Base-by-base conservation (phyloP, 306 rosid species). In the Heteromeles arbutifolia region DNA sequence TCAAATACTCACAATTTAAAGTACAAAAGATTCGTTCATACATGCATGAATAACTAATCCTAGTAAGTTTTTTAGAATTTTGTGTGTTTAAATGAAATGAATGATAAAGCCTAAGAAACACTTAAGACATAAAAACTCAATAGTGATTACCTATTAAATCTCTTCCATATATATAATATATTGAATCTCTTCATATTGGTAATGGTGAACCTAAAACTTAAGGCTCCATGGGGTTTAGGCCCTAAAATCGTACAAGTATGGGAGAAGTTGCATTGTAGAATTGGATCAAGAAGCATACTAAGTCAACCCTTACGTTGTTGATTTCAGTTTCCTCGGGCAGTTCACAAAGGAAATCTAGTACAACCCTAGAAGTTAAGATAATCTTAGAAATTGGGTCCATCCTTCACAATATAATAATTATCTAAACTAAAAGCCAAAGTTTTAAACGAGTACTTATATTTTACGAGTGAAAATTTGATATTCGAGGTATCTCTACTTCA, bases 291-390 rank as follows among this genome's bases (percentile, higher is more conserved):
- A 69, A 70, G 65, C 69, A 75, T 26, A 70, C 2, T 8, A 72
- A 67, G 86, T 77, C 86, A 85, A 83, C 83, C 64, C 69, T 65
- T 48, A 71, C 45, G 57, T 72, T 76, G 79, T 80, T 85, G 43
- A 69, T 50, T 78, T 88, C 85, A 28, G 83, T 78, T 87, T 82
- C 81, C 76, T 82, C 26, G 85, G 87, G 86, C 84, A 79, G 87
- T 88, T 77, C 84, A 80, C 74, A 53, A 53, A 59, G 70, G 78
- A 83, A 83, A 86, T 83, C 92, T 86, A 86, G 92, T 67, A 54
- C 69, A 61, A 37, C 44, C 79, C 69, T 67, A 73, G 9, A 18
- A 64, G 62, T 10, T 18, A 29, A 57, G 77, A 85, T 83, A 78
- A 78, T 80, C 19, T 85, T 50, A 63, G 21, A 75, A 81, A 77